A percentile compares a stretch with the other conserved stretches of the same genome.
phyloP scores from a whole-genome alignment of 148 eudicot genomes.

The Nyssa sinensis region DNA sequence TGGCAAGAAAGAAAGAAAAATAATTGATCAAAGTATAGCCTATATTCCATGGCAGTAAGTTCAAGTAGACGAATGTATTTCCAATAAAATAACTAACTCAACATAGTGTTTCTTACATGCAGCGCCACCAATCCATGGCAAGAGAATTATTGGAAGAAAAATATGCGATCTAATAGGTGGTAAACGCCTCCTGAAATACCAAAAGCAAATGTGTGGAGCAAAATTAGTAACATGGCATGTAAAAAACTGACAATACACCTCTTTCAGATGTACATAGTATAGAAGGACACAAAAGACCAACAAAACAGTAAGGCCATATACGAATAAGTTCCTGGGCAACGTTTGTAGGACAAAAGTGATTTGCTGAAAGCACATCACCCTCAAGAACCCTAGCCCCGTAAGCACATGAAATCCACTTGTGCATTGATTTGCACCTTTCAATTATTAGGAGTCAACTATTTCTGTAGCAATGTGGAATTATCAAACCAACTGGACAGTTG shows the following conservation, averaged over 20 bases:
- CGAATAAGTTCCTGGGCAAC: neutral
- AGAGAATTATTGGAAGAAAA: slow-evolving; percentile 61
- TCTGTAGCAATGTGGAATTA: neutral
- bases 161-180: slow-evolving; percentile 69
- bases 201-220: neutral
- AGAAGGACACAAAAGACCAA: neutral
- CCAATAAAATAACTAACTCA: neutral
- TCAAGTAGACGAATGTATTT: neutral
- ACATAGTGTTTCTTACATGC: slow-evolving; percentile 44
- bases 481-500: neutral
- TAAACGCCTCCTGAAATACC: slow-evolving; percentile 70
- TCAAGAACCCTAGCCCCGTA: neutral
- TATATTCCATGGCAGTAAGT: neutral
- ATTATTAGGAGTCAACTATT: neutral
- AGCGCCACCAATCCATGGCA: slow-evolving; percentile 81
- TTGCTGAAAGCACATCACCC: neutral
- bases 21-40: neutral
- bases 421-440: no score
- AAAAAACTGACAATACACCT: neutral
- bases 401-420: no score
- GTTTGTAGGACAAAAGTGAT: neutral
- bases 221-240: neutral
- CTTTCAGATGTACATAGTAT: neutral
- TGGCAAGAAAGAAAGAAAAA: neutral
- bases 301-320: neutral